Base-by-base conservation (phyloP, 2,329 filamentous ascomycete genomes). In the Tolypocladium ovalisporum region DNA sequence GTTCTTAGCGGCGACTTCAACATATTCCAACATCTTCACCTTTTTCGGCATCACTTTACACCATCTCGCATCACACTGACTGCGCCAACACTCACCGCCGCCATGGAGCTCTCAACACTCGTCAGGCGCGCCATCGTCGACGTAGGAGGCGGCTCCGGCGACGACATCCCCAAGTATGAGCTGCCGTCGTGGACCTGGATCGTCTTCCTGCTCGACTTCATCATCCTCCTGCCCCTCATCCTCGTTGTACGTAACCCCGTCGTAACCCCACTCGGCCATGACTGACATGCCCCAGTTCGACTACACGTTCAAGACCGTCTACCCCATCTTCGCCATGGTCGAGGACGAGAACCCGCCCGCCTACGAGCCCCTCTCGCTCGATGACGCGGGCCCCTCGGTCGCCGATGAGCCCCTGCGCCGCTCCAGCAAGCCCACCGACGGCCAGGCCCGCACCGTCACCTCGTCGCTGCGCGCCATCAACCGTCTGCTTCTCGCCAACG, bases 401-500 rank as follows among this genome's bases (percentile, higher is more conserved):
- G 61, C 63, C 53, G 70, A 71, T 47, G 58, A 68, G 13, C 62
- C 62, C 56, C 62, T 67, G 59, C 66, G 65, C 60, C 66, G 66
- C 58, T 61, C 59, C 64, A 64, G 71, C 58, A 69, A 73, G 63
- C 69, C 71, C 59, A 67, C 70, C 10, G 62, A 66, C 61, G 65
- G 64, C 64, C 66, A 70, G 59, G 47, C 68, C 54, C 70, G 67
- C 59, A 74, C 75, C 60, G 70, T 81, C 62, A 82, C 79, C 24
- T 73, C 77, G 34, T 81, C 77, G 55, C 66, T 83, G 64, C 77
- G 79, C 63, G 72, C 74, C 64, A 80, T 76, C 58, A 71, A 75
- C 69, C 75, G 77, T 44, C 73, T 81, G 60, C 78, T 97, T 51
- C 77, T 77, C 62, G 74, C 81, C 52, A 74, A 83, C 62, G 85